A percentile compares a stretch with the other conserved stretches of the same genome.
These are phyloP conservation scores for Lactuca sativa DNA, from an alignment of 129 eudicot species.

Conservation along the genomic window DNA sequence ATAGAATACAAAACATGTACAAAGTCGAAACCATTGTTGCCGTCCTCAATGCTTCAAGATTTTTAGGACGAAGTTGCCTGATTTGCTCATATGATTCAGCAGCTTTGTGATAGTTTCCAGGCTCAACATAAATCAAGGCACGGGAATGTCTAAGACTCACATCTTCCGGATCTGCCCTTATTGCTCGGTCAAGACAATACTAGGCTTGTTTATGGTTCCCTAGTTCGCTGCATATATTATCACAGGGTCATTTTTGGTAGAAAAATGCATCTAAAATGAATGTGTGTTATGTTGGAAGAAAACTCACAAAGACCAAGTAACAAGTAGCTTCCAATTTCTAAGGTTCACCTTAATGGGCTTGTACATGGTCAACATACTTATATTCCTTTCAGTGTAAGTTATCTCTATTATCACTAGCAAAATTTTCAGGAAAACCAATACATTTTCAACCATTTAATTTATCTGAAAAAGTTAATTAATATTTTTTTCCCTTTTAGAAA, in stretches of 20 bases:
- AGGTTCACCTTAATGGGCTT: no score
- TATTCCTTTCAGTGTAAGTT: no score
- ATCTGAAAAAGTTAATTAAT: no score
- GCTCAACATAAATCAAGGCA: conserved; percentile 69
- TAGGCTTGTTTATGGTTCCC: conserved; percentile 67
- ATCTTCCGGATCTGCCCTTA: conserved; percentile 86
- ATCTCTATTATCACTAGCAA: no score
- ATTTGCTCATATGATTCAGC: conserved; percentile 87
- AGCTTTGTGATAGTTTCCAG: conserved; percentile 62
- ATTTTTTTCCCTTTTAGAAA: no score
- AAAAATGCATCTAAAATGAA: no score
- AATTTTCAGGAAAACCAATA: no score
- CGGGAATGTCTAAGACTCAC: conserved; percentile 54
- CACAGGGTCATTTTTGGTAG: no score
- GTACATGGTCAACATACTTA: no score
- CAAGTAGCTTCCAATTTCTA: conserved; percentile 87
- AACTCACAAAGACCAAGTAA: conserved; percentile 74
- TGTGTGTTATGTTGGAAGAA: conserved; percentile 9
- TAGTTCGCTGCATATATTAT: conserved; percentile 80
- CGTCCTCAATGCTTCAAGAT: conserved; percentile 62
- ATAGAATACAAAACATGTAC: no score
- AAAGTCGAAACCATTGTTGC: conserved; percentile 65
- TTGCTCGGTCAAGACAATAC: conserved; percentile 73
- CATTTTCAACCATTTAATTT: no score
- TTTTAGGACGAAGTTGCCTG: conserved; percentile 54